These are phyloP conservation scores for Populus nigra DNA, from an alignment of 345 rosid genomes.

Conservation along the genomic window DNA sequence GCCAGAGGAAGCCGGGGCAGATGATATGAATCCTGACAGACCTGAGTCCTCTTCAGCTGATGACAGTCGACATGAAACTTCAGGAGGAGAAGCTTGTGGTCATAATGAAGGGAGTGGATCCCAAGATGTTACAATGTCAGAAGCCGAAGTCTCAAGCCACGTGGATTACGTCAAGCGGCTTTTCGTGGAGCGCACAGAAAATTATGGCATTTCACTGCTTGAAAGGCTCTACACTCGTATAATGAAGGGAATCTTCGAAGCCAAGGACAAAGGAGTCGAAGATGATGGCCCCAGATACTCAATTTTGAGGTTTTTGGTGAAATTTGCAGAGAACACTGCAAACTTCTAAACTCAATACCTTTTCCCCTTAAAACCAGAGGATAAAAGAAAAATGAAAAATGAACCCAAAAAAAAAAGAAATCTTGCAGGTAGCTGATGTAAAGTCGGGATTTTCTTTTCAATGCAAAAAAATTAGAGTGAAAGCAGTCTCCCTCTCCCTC, in stretches of 20 bases:
- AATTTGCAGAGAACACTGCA: slow-evolving; percentile 61
- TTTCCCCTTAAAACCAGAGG: slow-evolving; percentile 4
- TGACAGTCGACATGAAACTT: slow-evolving; percentile 21
- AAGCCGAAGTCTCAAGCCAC: slow-evolving; percentile 40
- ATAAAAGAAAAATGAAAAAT: background rate
- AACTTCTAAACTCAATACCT: slow-evolving; percentile 53
- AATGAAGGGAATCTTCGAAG: slow-evolving; percentile 69
- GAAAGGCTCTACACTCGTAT: slow-evolving; percentile 76
- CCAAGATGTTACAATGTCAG: slow-evolving; percentile 37
- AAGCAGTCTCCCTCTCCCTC: background rate
- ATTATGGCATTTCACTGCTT: slow-evolving; percentile 72
- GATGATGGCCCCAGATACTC: slow-evolving; percentile 56
- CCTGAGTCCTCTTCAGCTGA: slow-evolving; percentile 36
- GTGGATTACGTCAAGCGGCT: slow-evolving; percentile 44
- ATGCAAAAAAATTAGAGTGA: slow-evolving; percentile 36
- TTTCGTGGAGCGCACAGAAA: slow-evolving; percentile 53
- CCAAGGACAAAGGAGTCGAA: slow-evolving; percentile 41
- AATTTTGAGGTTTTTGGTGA: slow-evolving; percentile 81
- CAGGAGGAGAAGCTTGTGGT: slow-evolving; percentile 22
- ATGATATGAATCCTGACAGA: slow-evolving; percentile 34
- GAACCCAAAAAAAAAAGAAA: slow-evolving; percentile 1
- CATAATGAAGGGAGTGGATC: slow-evolving; percentile 18
- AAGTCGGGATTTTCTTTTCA: slow-evolving; percentile 57
- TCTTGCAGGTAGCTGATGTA: slow-evolving; percentile 42
- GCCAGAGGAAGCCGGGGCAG: slow-evolving; percentile 36